Evolutionary conservation across 2,329 filamentous ascomycete genomes (phyloP).

Genomic region (Endoconidiophora polonica): DNA sequence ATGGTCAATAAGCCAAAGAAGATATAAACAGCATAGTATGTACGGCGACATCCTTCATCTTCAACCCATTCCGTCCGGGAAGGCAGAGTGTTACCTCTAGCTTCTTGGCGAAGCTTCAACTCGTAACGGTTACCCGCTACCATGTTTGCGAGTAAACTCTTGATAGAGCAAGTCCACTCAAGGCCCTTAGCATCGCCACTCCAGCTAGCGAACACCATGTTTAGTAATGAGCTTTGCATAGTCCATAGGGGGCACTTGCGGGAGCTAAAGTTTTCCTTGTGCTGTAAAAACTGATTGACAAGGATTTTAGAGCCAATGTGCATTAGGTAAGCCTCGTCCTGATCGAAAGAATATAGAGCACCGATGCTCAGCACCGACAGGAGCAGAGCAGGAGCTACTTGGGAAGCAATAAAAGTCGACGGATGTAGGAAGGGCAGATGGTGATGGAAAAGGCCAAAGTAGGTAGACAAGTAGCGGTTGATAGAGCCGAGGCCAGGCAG

Average conservation of each 20-base stretch:
- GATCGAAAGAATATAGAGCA: conserved; percentile 89
- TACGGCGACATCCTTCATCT: conserved; percentile 88
- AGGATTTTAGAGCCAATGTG: conserved; percentile 96
- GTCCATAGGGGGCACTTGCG: conserved; percentile 95
- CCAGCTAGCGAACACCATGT: conserved; percentile 99
- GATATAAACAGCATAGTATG: conserved; percentile 97
- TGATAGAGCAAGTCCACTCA: conserved; percentile 98
- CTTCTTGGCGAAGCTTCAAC: conserved; percentile 80
- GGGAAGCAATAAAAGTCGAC: conserved; percentile 68
- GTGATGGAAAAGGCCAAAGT: conserved; percentile 94
- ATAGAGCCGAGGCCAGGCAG: conserved; percentile 64
- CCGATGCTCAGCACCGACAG: conserved; percentile 88
- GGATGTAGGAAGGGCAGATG: conserved; percentile 93
- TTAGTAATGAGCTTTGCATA: conserved; percentile 90
- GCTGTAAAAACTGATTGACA: conserved; percentile 90
- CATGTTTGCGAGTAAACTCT: conserved; percentile 96
- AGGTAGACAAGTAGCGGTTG: conserved; percentile 86
- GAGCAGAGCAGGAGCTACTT: conserved; percentile 65
- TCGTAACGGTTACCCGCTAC: conserved; percentile 95
- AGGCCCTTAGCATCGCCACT: conserved; percentile 94
- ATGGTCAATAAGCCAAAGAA: conserved; percentile 92
- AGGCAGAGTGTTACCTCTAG: conserved; percentile 58
- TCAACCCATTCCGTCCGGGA: conserved; percentile 86
- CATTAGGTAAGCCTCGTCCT: conserved; percentile 90
- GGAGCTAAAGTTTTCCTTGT: conserved; percentile 97